Evolutionary conservation across 2,329 filamentous ascomycete genomes (phyloP), one percentile per base, ranked within the genome.

Genomic region (Beauveria sp.): DNA sequence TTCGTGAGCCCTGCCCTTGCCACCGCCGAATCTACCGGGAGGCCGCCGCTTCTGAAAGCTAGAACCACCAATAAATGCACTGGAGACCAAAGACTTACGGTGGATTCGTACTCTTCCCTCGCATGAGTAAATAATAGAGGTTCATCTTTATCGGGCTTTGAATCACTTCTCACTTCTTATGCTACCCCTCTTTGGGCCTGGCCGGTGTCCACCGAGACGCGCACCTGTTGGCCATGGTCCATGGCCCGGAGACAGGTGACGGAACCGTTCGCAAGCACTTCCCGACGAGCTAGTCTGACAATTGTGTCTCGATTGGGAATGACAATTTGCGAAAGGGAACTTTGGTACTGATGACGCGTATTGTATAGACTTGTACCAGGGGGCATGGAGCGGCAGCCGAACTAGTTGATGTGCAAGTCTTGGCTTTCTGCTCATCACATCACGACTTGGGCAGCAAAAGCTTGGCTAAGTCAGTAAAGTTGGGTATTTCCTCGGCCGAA

Each of bases 271-370:
- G 16, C 24, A 18, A 42, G 12, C 8, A n/a, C 42, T 9, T 38
- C 24, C 42, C 42, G 54, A 48, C 9, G 8, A 14, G 9, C 16
- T 31, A 12, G 10, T 14, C 16, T 42, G 56, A 59, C 5, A 24
- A 12, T 51, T 42, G 31, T 50, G 45, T 43, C 56, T 46, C 46
- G 16, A 59, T 59, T 20, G 34, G 46, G 56, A 28, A 50, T 9
- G 9, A 10, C 8, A 50, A 18, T 20, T 12, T 40, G 8, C 5
- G 31, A 58, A 18, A 42, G 14, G 31, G 46, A 51, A 43, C 56
- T 43, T 59, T 59, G 34, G 46, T 9, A 42, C 24, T 51, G 38
- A 51, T 59, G 46, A 59, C 46, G 48, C 46, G 56, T 51, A 49
- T 48, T 8, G 14, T 24, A 10, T 46, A 18, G 20, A 20, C 43